phyloP scores from a whole-genome alignment of 768 basidiomycete genomes.

The Cystoderma amianthinum region DNA sequence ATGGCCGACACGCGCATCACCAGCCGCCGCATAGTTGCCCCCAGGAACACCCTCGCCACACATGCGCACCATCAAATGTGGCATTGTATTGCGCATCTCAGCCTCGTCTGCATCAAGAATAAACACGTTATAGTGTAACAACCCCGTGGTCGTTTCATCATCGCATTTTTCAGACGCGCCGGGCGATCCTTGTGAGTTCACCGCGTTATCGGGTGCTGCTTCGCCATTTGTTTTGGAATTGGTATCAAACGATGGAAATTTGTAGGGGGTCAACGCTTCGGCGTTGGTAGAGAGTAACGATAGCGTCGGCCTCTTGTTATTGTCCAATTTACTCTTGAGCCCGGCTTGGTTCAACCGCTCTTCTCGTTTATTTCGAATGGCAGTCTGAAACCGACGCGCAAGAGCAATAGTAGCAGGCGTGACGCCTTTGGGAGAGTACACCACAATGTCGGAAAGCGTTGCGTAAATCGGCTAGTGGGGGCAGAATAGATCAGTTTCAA shows the following conservation, averaged over 20 bases:
- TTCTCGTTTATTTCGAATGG: constrained; percentile 48
- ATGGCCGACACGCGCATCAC: no score
- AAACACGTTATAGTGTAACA: constrained; percentile 68
- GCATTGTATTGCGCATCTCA: constrained; percentile 34
- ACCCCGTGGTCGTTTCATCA: constrained; percentile 16
- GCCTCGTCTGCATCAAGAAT: constrained; percentile 55
- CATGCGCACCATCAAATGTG: constrained; percentile 47
- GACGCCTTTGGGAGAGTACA: constrained; percentile 74
- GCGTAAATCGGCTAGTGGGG: constrained; percentile 72
- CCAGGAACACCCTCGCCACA: constrained; percentile 32
- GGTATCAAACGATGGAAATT: no score
- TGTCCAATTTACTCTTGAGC: background rate
- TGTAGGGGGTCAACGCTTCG: background rate
- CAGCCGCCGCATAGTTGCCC: constrained; percentile 8
- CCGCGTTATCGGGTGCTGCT: no score
- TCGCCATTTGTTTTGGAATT: constrained; percentile 2
- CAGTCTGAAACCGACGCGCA: constrained; percentile 59
- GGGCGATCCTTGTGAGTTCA: no score
- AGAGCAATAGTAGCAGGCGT: constrained; percentile 48
- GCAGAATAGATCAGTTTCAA: no score
- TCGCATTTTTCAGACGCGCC: constrained; percentile 2
- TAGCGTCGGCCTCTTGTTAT: no score
- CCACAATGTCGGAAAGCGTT: constrained; percentile 82
- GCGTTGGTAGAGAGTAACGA: no score
- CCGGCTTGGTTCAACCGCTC: constrained; percentile 25